Base-by-base conservation (phyloP, 805 yeast genomes). In the Nakazawaea laoshanensis region DNA sequence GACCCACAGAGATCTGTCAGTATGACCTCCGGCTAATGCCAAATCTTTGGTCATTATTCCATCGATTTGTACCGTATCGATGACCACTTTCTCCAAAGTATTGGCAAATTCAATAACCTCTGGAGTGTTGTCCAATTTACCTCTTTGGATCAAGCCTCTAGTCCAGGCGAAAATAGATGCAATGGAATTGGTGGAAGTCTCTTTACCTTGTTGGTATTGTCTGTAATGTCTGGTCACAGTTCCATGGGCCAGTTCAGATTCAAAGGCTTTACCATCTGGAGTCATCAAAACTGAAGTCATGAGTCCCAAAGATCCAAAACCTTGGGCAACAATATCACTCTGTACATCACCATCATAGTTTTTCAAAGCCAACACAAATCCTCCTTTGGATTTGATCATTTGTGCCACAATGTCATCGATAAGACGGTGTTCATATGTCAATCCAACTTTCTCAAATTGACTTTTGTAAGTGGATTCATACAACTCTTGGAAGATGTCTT, bases 371-470 rank as follows among this genome's bases (percentile, higher is more conserved):
- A 82, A 70, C 41, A 81, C 71, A 50, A 70, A 82, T 5, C 92
- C 92, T 49, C 92, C 92, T 48, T 77, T 76, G 17, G 89, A 81
- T 56, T 82, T 82, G 50, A 82, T 59, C 92, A 82, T 82, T 58
- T 82, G 92, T 4, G 89, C 89, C 40, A 82, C 92, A 87, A 82
- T 82, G 53, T 82, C 92, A 55, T 82, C 92, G 42, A 82, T 82
- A 50, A 82, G 66, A 57, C 92, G 71, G 56, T 82, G 92, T 55
- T 82, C 88, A 47, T 80, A 82, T 64, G 74, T 70, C 42, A 82
- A 68, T 15, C 79, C 81, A 21, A 62, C 61, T 10, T 59, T 55
- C 47, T 78, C 84, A 46, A 80, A 80, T 36, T 67, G 55, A 8
- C 56, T 12, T 47, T 71, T 67, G 59, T 81, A 82, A 27, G 63